phyloP scores from a whole-genome alignment of 768 basidiomycete species.

The Termitomyces sp. region DNA sequence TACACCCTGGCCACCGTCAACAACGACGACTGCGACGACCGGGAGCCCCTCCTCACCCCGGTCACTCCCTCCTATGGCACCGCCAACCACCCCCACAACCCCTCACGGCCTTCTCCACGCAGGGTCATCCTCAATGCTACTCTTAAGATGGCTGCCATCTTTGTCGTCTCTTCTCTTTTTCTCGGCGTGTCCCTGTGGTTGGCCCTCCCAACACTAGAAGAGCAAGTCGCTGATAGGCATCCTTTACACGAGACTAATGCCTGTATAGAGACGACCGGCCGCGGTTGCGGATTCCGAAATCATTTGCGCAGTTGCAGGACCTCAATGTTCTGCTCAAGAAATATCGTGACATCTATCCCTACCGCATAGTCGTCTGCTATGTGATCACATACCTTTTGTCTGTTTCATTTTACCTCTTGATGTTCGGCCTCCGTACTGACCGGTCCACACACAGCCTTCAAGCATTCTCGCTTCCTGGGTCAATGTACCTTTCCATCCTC shows the following conservation, averaged over 20 bases:
- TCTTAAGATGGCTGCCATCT: conserved; percentile 79
- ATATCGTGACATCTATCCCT: conserved; percentile 86
- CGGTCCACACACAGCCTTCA: conserved; percentile 59
- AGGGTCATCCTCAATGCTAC: conserved; percentile 75
- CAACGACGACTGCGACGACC: conserved; percentile 29
- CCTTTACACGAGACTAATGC: background rate
- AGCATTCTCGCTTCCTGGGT: conserved; percentile 94
- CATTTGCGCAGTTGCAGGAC: conserved; percentile 81
- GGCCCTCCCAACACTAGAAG: conserved; percentile 74
- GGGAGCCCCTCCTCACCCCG: conserved; percentile 41
- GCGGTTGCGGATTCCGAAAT: conserved; percentile 78
- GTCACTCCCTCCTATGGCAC: conserved; percentile 52
- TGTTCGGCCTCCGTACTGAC: conserved; percentile 4
- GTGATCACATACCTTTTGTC: conserved; percentile 90
- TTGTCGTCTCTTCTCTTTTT: conserved; percentile 61
- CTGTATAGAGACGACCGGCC: conserved; percentile 66
- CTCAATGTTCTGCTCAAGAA: conserved; percentile 87
- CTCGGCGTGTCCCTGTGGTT: conserved; percentile 80
- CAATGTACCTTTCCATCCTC: conserved; percentile 97
- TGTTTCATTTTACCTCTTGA: conserved; percentile 28
- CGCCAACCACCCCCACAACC: conserved; percentile 35
- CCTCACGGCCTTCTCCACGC: conserved; percentile 39
- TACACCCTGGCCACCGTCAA: conserved; percentile 68
- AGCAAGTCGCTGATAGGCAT: conserved; percentile 43
- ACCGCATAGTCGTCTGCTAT: conserved; percentile 83